These are phyloP conservation scores for Penicillium ucsense DNA, from an alignment of 495 filamentous ascomycete species.

Conservation along the genomic window DNA sequence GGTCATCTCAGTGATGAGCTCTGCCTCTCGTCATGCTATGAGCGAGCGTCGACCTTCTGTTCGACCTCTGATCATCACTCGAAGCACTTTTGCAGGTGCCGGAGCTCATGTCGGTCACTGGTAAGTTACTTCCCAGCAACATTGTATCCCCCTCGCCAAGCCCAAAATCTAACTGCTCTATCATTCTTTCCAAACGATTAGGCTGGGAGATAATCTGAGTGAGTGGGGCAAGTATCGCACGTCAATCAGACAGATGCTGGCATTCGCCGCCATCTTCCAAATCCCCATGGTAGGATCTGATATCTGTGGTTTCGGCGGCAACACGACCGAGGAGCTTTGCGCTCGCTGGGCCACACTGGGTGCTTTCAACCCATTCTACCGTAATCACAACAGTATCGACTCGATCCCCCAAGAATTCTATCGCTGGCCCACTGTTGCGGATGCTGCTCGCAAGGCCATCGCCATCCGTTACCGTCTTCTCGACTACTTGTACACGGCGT, in stretches of 20 bases:
- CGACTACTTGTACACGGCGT: conserved; percentile 75
- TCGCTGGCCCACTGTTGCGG: conserved; percentile 54
- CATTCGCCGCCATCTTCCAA: conserved; percentile 74
- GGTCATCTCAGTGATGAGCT: conserved; percentile 56
- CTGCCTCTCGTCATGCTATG: conserved; percentile 58
- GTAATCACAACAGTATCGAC: conserved; percentile 57
- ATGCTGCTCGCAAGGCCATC: conserved; percentile 61
- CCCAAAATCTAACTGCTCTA: background rate
- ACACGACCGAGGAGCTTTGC: conserved; percentile 71
- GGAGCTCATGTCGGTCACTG: conserved; percentile 74
- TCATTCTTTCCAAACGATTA: background rate
- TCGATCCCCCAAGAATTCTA: conserved; percentile 68
- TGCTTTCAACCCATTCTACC: conserved; percentile 75
- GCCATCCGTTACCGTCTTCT: conserved; percentile 65
- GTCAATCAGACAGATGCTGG: conserved; percentile 58
- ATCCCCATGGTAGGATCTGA: conserved; percentile 80
- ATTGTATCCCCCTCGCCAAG: background rate
- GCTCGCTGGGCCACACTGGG: conserved; percentile 76
- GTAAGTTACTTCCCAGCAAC: conserved; percentile 19
- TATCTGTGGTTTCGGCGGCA: conserved; percentile 65
- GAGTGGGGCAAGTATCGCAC: conserved; percentile 64
- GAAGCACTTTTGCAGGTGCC: conserved; percentile 74
- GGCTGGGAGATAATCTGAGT: conserved; percentile 71
- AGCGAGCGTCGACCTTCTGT: conserved; percentile 51
- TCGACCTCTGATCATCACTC: conserved; percentile 73